Evolutionary conservation across 2,329 filamentous ascomycete species (phyloP).

Genomic region (Fonsecaea erecta): DNA sequence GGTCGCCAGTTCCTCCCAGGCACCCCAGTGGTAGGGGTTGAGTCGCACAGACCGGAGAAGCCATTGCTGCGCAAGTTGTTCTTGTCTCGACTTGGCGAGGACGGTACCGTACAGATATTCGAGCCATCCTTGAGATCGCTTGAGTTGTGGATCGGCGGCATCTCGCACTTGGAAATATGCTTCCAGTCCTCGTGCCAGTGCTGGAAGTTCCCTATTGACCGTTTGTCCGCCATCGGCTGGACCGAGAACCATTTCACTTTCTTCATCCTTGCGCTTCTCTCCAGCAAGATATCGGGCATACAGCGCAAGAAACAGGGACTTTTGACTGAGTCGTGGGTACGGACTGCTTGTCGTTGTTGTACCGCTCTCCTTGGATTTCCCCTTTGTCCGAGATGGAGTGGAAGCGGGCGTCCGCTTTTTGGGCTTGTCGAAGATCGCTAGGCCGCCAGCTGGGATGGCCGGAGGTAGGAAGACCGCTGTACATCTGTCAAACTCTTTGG

Average conservation of each 20-base stretch:
- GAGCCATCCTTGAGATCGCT: constrained; percentile 76
- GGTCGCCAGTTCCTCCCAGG: constrained; percentile 89
- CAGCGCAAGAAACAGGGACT: constrained; percentile 85
- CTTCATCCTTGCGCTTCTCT: constrained; percentile 95
- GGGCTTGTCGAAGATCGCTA: constrained; percentile 54
- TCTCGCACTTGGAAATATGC: constrained; percentile 74
- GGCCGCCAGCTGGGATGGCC: constrained; percentile 70
- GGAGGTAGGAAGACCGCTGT: constrained; percentile 86
- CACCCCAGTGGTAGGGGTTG: constrained; percentile 95
- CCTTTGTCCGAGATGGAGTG: constrained; percentile 63
- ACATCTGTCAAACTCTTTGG: constrained; percentile 91
- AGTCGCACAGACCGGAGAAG: constrained; percentile 85
- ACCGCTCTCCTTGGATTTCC: constrained; percentile 56
- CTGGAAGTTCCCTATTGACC: constrained; percentile 80
- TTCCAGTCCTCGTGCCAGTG: constrained; percentile 75
- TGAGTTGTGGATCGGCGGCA: constrained; percentile 32
- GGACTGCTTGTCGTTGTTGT: constrained; percentile 44
- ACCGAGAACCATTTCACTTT: constrained; percentile 95
- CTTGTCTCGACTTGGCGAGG: constrained; percentile 87
- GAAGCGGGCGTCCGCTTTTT: constrained; percentile 46
- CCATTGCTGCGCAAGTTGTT: constrained; percentile 80
- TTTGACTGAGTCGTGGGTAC: constrained; percentile 72
- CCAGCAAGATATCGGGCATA: constrained; percentile 93
- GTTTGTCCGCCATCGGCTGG: constrained; percentile 86
- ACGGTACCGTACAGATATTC: constrained; percentile 85